Evolutionary conservation across 2,329 filamentous ascomycete genomes (phyloP).

Genomic region (Colletotrichum incanum): DNA sequence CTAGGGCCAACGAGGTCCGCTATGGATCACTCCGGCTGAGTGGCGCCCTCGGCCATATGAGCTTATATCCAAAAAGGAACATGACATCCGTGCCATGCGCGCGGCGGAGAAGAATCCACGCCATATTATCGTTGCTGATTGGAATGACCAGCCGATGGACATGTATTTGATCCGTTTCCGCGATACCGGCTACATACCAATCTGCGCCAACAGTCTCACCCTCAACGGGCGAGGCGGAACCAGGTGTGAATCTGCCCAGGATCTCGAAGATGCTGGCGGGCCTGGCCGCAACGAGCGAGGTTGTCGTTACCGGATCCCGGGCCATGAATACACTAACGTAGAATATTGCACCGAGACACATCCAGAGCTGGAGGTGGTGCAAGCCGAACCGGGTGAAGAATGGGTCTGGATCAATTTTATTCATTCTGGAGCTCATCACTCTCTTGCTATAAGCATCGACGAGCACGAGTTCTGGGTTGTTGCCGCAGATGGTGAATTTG

Average conservation of each 20-base stretch:
- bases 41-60: conserved; percentile 30
- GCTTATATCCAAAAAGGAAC: conserved; percentile 10
- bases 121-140: conserved; percentile 29
- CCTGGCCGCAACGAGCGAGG: conserved; percentile 28
- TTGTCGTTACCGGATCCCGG: conserved; percentile 7
- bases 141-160: conserved; percentile 32
- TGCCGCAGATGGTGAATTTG: conserved; percentile 68
- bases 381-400: background rate
- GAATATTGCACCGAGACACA: conserved; percentile 22
- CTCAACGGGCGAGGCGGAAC: conserved; percentile 22
- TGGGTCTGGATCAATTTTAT: conserved; percentile 34
- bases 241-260: conserved; percentile 14
- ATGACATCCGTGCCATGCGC: conserved; percentile 22
- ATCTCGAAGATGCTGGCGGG: conserved; percentile 19
- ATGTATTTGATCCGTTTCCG: conserved; percentile 34
- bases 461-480: conserved; percentile 68
- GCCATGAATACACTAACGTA: conserved; percentile 20
- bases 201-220: conserved; percentile 32
- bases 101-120: conserved; percentile 11
- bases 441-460: conserved; percentile 61
- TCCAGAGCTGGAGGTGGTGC: conserved; percentile 20
- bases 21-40: conserved; percentile 25
- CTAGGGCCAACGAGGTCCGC: conserved; percentile 22
- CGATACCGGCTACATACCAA: conserved; percentile 32
- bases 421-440: conserved; percentile 28